Conservation (phyloP, 805 yeast genomes). For the Yarrowia yakushimensis region DNA sequence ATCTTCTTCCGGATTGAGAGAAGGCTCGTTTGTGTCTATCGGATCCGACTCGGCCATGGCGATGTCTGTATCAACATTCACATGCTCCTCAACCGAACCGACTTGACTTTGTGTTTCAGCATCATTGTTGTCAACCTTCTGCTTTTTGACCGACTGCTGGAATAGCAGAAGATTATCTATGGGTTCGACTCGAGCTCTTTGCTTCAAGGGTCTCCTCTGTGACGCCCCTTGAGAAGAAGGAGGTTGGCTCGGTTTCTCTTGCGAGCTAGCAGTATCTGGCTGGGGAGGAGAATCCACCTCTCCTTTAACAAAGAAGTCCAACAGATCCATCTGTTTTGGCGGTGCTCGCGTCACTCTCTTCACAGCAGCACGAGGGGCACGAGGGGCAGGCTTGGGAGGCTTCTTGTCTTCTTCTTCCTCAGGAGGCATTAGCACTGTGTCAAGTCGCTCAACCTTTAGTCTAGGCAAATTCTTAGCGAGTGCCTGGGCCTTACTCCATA, state of each 20-base stretch:
- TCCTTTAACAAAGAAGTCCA: slow-evolving; percentile 18
- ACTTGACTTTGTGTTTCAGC: not conserved
- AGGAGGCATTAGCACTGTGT: not conserved
- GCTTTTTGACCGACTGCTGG: not conserved
- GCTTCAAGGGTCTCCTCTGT: not conserved
- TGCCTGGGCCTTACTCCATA: not conserved
- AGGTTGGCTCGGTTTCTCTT: not conserved
- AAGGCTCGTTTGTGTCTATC: not conserved
- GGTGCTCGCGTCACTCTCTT: not conserved
- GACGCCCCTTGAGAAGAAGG: not conserved
- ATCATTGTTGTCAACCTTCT: not conserved
- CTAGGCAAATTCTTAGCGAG: not conserved
- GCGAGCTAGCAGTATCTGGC: not conserved
- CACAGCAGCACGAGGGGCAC: not conserved
- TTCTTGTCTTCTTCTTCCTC: not conserved
- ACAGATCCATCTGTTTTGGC: slow-evolving; percentile 3
- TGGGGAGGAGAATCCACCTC: not conserved
- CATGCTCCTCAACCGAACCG: not conserved
- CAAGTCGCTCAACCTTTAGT: slow-evolving; percentile 11
- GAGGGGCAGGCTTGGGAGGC: not conserved
- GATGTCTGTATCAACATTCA: not conserved
- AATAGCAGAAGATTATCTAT: not conserved
- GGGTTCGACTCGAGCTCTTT: slow-evolving; percentile 1
- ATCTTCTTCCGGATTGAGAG: not conserved
- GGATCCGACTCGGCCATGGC: not conserved